Percentiles rank a stretch among this genome's conserved stretches.
Conservation (phyloP, 306 rosid species). For the Purshia tridentata region DNA sequence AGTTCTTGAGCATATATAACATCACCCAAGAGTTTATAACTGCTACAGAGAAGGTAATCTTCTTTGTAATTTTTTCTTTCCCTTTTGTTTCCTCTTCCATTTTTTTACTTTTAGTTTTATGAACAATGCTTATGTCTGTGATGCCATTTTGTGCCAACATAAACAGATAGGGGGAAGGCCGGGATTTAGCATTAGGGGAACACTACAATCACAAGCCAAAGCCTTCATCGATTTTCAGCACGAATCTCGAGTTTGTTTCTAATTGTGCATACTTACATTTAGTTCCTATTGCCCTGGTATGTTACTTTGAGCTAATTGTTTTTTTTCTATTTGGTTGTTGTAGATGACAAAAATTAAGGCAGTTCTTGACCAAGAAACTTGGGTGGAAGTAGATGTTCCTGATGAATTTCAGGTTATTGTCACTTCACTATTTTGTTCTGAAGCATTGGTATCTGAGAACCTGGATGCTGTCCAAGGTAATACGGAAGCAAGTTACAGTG, state of each 20-base stretch:
- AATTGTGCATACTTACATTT: conserved; percentile 11
- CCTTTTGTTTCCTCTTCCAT: neutral
- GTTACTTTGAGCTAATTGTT: conserved; percentile 25
- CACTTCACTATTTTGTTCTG: conserved; percentile 50
- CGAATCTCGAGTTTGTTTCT: conserved; percentile 85
- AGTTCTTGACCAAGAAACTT: conserved; percentile 96
- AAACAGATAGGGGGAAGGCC: conserved; percentile 97
- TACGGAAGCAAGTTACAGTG: conserved; percentile 36
- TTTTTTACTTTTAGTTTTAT: neutral
- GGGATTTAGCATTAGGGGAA: conserved; percentile 98
- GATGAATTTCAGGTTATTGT: conserved; percentile 92
- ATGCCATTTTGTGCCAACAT: conserved; percentile 29
- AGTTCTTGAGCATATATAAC: conserved; percentile 75
- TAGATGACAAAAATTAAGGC: conserved; percentile 96
- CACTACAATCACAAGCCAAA: conserved; percentile 96
- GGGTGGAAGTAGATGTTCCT: conserved; percentile 99
- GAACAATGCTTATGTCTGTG: conserved; percentile 24
- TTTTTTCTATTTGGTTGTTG: conserved; percentile 28
- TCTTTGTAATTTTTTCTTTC: neutral
- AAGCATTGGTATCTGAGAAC: conserved; percentile 46
- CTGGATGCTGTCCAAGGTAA: conserved; percentile 52
- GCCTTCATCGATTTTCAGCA: conserved; percentile 97
- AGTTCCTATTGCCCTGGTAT: conserved; percentile 9
- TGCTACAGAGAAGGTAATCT: conserved; percentile 79
- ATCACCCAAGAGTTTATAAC: conserved; percentile 92